Evolutionary conservation across 2,329 filamentous ascomycete species (phyloP), one percentile per base, ranked within the genome.

Genomic region (Ceratocystis harringtonii): DNA sequence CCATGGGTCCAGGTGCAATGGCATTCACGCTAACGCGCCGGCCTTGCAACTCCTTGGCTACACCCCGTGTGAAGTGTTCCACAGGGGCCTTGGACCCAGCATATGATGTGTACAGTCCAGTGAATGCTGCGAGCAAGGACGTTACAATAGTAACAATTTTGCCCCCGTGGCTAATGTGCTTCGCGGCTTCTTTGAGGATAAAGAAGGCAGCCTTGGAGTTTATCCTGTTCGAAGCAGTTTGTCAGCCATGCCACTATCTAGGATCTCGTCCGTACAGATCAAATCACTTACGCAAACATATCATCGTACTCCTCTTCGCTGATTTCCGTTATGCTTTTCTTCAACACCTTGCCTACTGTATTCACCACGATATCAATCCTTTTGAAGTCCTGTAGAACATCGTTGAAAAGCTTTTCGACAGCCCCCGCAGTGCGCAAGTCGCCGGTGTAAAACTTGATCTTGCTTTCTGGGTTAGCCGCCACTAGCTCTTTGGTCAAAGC

Each of bases 281-380:
- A 62, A 62, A 25, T 30, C 8, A 73, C 75, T 62, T 71, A 76
- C 74, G 74, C 76, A 73, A 79, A 79, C 75, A 79, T 78, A 2
- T 72, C 70, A 68, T 79, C 78, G 68, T 79, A 78, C 65, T 80
- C 77, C 10, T 70, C 72, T 68, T 79, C 78, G 3, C 71, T 72
- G 60, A 79, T 76, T 12, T 76, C 75, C 0, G 71, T 71, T 32
- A 78, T 76, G 5, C 76, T 73, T 72, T 79, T 79, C 75, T 78
- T 78, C 57, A 78, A 70, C 41, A 78, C 77, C 72, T 78, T 79
- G 55, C 79, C 78, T 43, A 80, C 74, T 15, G 78, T 80, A 71
- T 80, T 80, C 69, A 80, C 72, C 2, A 80, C 75, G 65, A 81
- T 78, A 68, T 81, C 78, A 58, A 81, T 72, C 63, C 74, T 72